Evolutionary conservation across 495 filamentous ascomycete genomes (phyloP).

Genomic region (Lasiosphaeriaceae sp.): DNA sequence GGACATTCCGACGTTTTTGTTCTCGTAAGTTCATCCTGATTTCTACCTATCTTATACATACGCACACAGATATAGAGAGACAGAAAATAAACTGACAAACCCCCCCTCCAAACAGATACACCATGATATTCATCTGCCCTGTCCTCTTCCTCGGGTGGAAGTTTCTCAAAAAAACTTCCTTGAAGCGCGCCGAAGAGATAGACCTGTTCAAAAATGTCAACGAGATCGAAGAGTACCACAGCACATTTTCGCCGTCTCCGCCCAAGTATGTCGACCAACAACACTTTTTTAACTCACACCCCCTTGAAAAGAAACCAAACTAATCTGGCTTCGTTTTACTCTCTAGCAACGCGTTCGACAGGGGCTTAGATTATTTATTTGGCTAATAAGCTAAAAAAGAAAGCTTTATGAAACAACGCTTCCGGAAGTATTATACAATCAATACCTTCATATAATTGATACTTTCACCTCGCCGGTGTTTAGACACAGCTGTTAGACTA

Average conservation of each 20-base stretch:
- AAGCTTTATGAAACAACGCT: too few species aligned
- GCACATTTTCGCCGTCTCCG: constrained; percentile 54
- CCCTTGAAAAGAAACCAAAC: background rate
- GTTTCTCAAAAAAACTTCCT: constrained; percentile 57
- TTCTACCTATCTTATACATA: background rate
- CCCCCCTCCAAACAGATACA: constrained; percentile 50
- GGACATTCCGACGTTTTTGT: constrained; percentile 70
- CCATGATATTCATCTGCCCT: constrained; percentile 64
- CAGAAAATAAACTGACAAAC: background rate
- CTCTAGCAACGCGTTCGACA: constrained; percentile 24
- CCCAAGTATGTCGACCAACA: constrained; percentile 49
- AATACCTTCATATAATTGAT: too few species aligned
- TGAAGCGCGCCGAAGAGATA: constrained; percentile 55
- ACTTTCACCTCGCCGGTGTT: too few species aligned
- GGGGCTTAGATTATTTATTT: constrained; percentile 24
- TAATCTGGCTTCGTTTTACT: background rate
- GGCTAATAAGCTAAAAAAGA: constrained; percentile 10
- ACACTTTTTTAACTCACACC: background rate
- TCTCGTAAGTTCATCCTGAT: constrained; percentile 51
- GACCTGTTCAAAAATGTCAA: constrained; percentile 61
- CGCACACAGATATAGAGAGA: background rate
- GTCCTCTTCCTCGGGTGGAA: constrained; percentile 70
- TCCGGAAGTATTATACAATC: too few species aligned
- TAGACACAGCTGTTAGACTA: too few species aligned
- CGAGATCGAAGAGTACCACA: constrained; percentile 71